phyloP scores from a whole-genome alignment of 305 asterid species.

The Withania somnifera region DNA sequence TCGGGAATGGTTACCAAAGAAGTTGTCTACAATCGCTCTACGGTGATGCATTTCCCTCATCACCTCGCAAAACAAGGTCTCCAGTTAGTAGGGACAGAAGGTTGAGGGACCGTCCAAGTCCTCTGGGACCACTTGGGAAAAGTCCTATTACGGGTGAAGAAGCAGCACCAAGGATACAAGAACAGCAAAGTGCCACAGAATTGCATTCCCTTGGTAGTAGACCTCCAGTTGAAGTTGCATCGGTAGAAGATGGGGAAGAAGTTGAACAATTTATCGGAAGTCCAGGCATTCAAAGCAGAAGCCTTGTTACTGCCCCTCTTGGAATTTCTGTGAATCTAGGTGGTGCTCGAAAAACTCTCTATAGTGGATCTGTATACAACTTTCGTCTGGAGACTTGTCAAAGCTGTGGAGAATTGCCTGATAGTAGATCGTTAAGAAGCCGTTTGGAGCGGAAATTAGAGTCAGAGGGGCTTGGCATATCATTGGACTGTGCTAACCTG shows the following conservation, averaged over 20 bases:
- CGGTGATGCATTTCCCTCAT: constrained; percentile 47
- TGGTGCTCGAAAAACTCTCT: constrained; percentile 23
- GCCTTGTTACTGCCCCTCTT: constrained; percentile 59
- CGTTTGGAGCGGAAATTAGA: constrained; percentile 55
- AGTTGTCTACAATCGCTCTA: constrained; percentile 41
- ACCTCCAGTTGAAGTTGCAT: constrained; percentile 42
- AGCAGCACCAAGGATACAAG: constrained; percentile 40
- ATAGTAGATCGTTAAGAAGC: constrained; percentile 32
- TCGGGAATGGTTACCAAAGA: constrained; percentile 38
- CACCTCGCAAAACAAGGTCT: constrained; percentile 57
- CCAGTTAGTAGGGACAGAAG: constrained; percentile 50
- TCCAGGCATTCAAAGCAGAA: constrained; percentile 34
- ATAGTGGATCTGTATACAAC: constrained; percentile 9
- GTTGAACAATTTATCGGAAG: constrained; percentile 58
- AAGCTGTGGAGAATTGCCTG: constrained; percentile 40
- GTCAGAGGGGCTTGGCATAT: constrained; percentile 47
- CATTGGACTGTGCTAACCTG: constrained; percentile 57
- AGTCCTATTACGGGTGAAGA: constrained; percentile 54
- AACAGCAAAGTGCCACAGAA: constrained; percentile 64
- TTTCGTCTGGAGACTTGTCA: constrained; percentile 24
- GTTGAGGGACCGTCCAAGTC: constrained; percentile 67
- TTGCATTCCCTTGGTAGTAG: constrained; percentile 61
- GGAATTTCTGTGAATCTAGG: constrained; percentile 36
- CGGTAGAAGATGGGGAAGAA: constrained; percentile 86
- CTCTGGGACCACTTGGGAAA: constrained; percentile 75